phyloP scores from a whole-genome alignment of 352 stramenopile genomes.

The Phytophthora pistaciae region DNA sequence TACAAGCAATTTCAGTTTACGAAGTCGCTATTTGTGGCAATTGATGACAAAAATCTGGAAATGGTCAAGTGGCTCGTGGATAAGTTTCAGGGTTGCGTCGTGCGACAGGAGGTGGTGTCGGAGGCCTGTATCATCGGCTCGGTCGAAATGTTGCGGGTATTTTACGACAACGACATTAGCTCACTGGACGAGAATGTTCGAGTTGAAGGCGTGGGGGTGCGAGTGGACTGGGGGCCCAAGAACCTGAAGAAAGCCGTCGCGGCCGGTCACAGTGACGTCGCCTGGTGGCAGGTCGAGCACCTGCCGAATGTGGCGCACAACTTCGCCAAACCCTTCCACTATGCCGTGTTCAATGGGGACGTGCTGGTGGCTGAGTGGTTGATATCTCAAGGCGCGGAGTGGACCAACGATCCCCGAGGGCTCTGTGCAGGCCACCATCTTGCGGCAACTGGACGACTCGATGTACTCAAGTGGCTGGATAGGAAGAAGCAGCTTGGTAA shows the following conservation, averaged over 20 bases:
- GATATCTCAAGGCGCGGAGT: not conserved
- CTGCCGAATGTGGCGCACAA: not conserved
- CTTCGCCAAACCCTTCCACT: not conserved
- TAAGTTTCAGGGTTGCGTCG: not conserved
- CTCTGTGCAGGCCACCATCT: not conserved
- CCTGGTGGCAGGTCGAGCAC: not conserved
- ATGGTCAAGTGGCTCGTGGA: not conserved
- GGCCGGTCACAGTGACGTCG: not conserved
- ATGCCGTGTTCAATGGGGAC: not conserved
- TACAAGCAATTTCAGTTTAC: not conserved
- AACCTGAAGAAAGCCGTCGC: not conserved
- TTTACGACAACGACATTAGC: not conserved
- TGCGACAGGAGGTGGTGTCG: not conserved
- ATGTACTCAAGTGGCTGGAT: not conserved
- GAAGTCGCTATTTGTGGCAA: not conserved
- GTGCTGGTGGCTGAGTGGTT: not conserved
- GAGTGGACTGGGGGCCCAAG: not conserved
- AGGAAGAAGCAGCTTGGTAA: not conserved
- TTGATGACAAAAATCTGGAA: not conserved
- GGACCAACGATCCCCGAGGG: not conserved
- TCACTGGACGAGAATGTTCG: not conserved
- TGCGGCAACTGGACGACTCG: not conserved
- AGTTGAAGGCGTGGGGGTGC: not conserved
- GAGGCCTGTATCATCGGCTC: not conserved
- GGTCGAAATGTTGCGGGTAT: not conserved